Evolutionary conservation across 2,329 filamentous ascomycete species (phyloP).

Genomic region (Coniochaeta pulveracea): DNA sequence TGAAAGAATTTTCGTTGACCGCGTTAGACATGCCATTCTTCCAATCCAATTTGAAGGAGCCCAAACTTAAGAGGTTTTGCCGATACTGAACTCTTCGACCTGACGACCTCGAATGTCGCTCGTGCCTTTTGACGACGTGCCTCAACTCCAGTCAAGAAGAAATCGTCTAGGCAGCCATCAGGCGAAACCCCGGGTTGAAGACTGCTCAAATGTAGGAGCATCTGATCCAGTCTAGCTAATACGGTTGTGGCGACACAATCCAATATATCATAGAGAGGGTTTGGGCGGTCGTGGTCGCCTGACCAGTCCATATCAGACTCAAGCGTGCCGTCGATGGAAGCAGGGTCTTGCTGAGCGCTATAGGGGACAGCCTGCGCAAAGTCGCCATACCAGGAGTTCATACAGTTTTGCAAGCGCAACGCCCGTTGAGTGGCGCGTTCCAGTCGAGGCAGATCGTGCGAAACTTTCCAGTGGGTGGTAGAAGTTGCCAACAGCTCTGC

Average conservation of each 20-base stretch:
- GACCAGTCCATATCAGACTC: background rate
- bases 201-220: constrained; percentile 1
- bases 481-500: background rate
- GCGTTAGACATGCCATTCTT: too few relatives aligned
- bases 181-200: background rate
- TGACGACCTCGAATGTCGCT: background rate
- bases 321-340: background rate
- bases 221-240: constrained; percentile 1
- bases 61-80: constrained; percentile 1
- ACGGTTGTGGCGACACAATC: constrained; percentile 4
- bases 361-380: too few relatives aligned
- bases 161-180: background rate
- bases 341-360: constrained; percentile 1
- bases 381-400: background rate
- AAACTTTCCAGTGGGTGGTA: background rate
- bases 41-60: too few relatives aligned
- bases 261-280: constrained; percentile 1
- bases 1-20: background rate
- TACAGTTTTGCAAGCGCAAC: background rate
- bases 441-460: background rate
- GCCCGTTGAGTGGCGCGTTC: background rate
- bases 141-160: background rate
- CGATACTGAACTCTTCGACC: background rate
- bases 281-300: background rate
- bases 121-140: background rate